Percentiles rank a stretch among this genome's conserved stretches.
Conservation (phyloP, 1,139 yeast genomes). For the Kodamaea ohmeri region DNA sequence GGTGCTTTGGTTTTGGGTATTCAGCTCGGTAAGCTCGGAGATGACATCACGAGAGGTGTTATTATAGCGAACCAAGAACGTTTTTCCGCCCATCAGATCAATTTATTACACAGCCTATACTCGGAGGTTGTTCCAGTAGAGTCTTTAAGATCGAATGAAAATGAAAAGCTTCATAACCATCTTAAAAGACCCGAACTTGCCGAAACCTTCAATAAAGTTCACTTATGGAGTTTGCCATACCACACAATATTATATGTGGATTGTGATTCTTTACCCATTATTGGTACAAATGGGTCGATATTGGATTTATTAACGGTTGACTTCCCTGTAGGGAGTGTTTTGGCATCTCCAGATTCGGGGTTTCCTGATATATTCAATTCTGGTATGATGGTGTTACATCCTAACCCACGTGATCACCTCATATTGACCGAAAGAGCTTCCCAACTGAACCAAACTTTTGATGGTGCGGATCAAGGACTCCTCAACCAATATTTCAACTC, state of each 20-base stretch:
- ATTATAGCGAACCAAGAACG: conserved; percentile 30
- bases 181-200: conserved; percentile 74
- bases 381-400: conserved; percentile 73
- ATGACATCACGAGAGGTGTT: conserved; percentile 25
- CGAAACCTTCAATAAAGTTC: conserved; percentile 68
- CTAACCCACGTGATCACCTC: conserved; percentile 46
- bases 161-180: conserved; percentile 27
- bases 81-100: conserved; percentile 29
- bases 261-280: conserved; percentile 68
- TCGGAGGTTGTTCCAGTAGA: conserved; percentile 33
- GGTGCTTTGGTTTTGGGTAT: conserved; percentile 70
- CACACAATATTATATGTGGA: conserved; percentile 72
- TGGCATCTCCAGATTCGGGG: conserved; percentile 90
- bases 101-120: conserved; percentile 26
- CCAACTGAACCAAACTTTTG: conserved; percentile 51
- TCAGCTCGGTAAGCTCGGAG: conserved; percentile 22
- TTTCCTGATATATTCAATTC: conserved; percentile 96
- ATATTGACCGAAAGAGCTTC: conserved; percentile 40
- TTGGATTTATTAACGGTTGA: conserved; percentile 31
- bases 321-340: conserved; percentile 39
- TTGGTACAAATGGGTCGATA: conserved; percentile 37
- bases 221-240: conserved; percentile 64
- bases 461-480: conserved; percentile 95
- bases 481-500: conserved; percentile 74
- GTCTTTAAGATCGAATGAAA: conserved; percentile 27